phyloP scores from a whole-genome alignment of 139 green algal species.

The Tetradesmus obliquus region DNA sequence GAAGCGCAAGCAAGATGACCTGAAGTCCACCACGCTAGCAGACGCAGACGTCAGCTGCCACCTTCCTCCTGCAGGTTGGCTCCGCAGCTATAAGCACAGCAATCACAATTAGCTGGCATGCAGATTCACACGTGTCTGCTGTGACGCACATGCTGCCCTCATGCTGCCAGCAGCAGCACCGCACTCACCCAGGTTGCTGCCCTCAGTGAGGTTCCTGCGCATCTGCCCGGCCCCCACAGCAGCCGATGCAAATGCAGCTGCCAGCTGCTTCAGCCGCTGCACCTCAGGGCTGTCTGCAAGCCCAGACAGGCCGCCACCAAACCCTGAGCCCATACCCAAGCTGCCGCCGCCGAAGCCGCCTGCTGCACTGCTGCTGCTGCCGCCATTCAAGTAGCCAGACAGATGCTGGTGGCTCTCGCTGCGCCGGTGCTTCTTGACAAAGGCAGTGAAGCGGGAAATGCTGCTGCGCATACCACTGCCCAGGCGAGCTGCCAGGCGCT shows the following conservation, averaged over 20 bases:
- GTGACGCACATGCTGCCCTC: not conserved
- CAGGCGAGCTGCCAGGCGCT: slow-evolving; percentile 15
- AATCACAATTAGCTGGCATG: not conserved
- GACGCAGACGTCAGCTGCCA: not conserved
- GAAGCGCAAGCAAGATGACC: too few species aligned
- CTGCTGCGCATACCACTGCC: not conserved
- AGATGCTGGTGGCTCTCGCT: slow-evolving; percentile 45
- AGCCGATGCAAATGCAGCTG: slow-evolving; percentile 8
- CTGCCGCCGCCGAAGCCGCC: not conserved
- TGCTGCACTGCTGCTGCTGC: not conserved
- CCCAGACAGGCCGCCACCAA: not conserved
- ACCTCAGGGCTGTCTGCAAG: slow-evolving; percentile 19
- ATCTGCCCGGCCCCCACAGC: slow-evolving; percentile 12
- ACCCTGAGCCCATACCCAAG: not conserved
- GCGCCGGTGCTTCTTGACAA: slow-evolving; percentile 56
- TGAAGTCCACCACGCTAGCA: not conserved
- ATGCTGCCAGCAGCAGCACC: too few species aligned
- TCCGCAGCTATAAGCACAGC: not conserved
- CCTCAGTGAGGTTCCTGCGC: not conserved
- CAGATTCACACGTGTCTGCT: not conserved
- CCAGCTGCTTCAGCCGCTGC: slow-evolving; percentile 23
- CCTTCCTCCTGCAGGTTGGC: not conserved
- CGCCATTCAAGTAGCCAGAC: not conserved
- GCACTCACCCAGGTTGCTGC: not conserved
- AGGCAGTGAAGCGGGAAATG: slow-evolving; percentile 25